Percentiles rank a stretch among this genome's conserved stretches.
Conservation (phyloP, 495 filamentous ascomycete species). For the Parathielavia hyrcaniae region DNA sequence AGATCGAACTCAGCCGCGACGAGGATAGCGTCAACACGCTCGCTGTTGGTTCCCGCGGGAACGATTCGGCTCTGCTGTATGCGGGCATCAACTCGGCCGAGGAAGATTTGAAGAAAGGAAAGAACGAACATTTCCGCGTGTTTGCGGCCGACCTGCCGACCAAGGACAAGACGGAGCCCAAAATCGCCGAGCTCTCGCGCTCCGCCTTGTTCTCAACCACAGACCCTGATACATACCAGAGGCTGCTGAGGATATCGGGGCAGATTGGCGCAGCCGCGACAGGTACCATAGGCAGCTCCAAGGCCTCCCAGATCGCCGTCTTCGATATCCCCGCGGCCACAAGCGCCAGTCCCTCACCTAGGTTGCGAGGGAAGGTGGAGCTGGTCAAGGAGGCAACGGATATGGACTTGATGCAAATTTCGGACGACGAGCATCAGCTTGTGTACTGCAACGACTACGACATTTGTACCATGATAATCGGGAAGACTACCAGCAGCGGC, state of each 20-base stretch:
- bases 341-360: slow-evolving; percentile 42
- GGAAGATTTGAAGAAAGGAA: slow-evolving; percentile 60
- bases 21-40: slow-evolving; percentile 90
- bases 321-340: slow-evolving; percentile 59
- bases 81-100: slow-evolving; percentile 84
- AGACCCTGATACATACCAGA: slow-evolving; percentile 68
- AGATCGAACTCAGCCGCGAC: slow-evolving; percentile 74
- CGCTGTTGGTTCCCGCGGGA: slow-evolving; percentile 54
- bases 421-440: slow-evolving; percentile 56
- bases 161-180: slow-evolving; percentile 39
- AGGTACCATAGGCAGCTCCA: slow-evolving; percentile 50
- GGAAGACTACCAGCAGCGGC: slow-evolving; percentile 46
- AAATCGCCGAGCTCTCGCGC: slow-evolving; percentile 51
- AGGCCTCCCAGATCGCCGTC: slow-evolving; percentile 66
- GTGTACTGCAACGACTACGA: slow-evolving; percentile 78
- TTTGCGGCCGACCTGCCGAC: slow-evolving; percentile 56
- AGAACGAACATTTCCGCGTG: slow-evolving; percentile 83
- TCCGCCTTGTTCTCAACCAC: slow-evolving; percentile 56
- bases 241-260: slow-evolving; percentile 63
- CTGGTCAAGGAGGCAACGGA: slow-evolving; percentile 71
- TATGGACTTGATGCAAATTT: slow-evolving; percentile 62
- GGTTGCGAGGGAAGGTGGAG: slow-evolving; percentile 61
- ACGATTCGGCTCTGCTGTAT: slow-evolving; percentile 55
- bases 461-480: slow-evolving; percentile 53
- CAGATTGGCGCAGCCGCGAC: slow-evolving; percentile 70